phyloP scores from a whole-genome alignment of 495 filamentous ascomycete species.

The Aspergillus hancockii region DNA sequence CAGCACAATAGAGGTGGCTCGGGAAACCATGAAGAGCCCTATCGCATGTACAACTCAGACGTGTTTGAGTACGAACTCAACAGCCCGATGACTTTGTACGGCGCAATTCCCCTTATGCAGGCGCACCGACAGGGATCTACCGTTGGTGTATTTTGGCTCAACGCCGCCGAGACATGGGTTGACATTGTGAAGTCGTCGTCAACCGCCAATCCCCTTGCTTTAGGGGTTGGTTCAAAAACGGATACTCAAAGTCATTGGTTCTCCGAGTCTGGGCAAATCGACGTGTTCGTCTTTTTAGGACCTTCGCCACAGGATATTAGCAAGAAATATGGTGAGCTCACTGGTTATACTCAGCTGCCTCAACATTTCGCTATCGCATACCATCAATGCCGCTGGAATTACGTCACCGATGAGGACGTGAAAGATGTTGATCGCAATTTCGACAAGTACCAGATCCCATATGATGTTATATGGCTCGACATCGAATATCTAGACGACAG shows the following conservation, averaged over 20 bases:
- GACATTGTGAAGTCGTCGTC: constrained; percentile 85
- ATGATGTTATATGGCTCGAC: constrained; percentile 98
- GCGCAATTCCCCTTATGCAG: constrained; percentile 94
- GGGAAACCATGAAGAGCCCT: constrained; percentile 86
- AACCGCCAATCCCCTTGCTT: constrained; percentile 71
- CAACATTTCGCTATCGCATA: constrained; percentile 91
- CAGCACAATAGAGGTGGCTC: constrained; percentile 61
- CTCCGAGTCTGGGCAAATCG: constrained; percentile 84
- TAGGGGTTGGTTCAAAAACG: constrained; percentile 67
- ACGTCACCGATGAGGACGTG: constrained; percentile 93
- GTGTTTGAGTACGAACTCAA: constrained; percentile 97
- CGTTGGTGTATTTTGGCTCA: constrained; percentile 98
- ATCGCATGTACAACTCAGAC: constrained; percentile 92
- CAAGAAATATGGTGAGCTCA: constrained; percentile 84
- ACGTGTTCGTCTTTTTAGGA: constrained; percentile 92
- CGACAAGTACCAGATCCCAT: constrained; percentile 90
- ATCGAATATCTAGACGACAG: constrained; percentile 95
- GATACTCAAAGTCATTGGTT: constrained; percentile 95
- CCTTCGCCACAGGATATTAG: constrained; percentile 79
- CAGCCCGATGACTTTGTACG: constrained; percentile 98
- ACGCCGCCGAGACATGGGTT: constrained; percentile 95
- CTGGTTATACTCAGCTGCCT: constrained; percentile 87
- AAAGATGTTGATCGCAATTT: constrained; percentile 95
- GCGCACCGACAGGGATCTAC: constrained; percentile 91
- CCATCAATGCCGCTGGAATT: constrained; percentile 99